phyloP scores from a whole-genome alignment of 306 rosid species.

The Rosa persica region DNA sequence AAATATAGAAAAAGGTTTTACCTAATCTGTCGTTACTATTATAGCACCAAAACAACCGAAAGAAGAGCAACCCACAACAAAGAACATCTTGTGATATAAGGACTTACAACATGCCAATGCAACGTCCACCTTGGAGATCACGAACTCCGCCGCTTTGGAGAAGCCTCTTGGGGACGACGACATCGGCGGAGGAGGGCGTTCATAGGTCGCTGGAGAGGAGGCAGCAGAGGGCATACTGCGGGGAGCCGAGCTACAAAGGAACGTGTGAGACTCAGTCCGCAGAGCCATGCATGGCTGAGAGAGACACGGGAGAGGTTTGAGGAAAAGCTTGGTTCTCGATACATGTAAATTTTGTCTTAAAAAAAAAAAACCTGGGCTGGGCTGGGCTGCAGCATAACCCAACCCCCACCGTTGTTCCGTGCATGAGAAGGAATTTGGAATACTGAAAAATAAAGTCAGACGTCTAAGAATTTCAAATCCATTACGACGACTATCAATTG shows the following conservation, averaged over 20 bases:
- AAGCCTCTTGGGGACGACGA: background rate
- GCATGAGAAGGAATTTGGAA: slow-evolving; percentile 4
- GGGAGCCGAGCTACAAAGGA: too few relatives aligned
- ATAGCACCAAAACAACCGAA: background rate
- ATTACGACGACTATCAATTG: background rate
- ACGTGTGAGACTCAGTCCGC: too few relatives aligned
- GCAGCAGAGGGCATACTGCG: too few relatives aligned
- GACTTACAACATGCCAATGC: background rate
- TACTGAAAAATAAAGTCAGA: background rate
- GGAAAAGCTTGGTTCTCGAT: too few relatives aligned
- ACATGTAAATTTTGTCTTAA: too few relatives aligned
- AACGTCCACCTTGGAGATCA: background rate
- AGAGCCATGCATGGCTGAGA: too few relatives aligned
- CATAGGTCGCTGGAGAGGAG: too few relatives aligned
- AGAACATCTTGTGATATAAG: background rate
- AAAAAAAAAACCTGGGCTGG: too few relatives aligned
- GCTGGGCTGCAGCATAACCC: too few relatives aligned
- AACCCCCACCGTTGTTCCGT: too few relatives aligned
- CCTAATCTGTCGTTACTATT: too few relatives aligned
- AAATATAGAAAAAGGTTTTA: background rate
- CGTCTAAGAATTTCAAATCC: slow-evolving; percentile 9
- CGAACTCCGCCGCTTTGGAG: background rate
- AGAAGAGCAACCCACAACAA: background rate
- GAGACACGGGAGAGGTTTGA: too few relatives aligned
- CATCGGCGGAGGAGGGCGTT: background rate